Percentiles rank a stretch among this genome's conserved stretches.
phyloP scores from a whole-genome alignment of 306 rosid genomes.

The Castanea mollissima region DNA sequence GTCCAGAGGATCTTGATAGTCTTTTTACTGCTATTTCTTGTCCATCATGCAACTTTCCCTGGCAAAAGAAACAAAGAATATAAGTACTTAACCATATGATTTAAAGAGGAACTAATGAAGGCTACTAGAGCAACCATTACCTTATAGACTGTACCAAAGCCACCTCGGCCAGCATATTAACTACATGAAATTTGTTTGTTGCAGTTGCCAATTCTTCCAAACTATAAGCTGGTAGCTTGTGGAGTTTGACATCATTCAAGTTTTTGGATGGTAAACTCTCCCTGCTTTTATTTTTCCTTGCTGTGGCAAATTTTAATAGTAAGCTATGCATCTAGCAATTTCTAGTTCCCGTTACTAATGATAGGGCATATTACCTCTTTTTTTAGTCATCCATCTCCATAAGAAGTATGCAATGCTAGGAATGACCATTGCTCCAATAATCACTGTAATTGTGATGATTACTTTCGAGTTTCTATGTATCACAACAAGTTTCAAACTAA shows the following conservation, averaged over 20 bases:
- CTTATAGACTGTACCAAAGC: not conserved
- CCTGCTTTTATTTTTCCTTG: too few relatives aligned
- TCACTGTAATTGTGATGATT: not conserved
- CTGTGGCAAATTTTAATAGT: too few relatives aligned
- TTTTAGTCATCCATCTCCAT: too few relatives aligned
- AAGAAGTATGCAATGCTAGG: too few relatives aligned
- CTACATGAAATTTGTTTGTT: not conserved
- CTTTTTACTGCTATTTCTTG: slow-evolving; percentile 12
- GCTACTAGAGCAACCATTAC: not conserved
- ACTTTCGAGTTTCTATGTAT: not conserved
- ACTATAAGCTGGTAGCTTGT: not conserved
- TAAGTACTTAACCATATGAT: not conserved
- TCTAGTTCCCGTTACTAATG: too few relatives aligned
- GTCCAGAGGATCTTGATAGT: not conserved
- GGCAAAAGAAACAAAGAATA: not conserved
- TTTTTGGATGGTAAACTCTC: too few relatives aligned
- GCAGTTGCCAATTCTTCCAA: not conserved
- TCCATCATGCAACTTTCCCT: not conserved
- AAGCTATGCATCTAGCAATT: too few relatives aligned
- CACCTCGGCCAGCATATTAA: not conserved
- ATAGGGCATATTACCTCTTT: too few relatives aligned
- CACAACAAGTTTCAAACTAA: too few relatives aligned
- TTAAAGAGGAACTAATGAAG: not conserved
- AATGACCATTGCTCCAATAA: not conserved
- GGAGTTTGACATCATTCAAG: not conserved